Percentiles rank a stretch among this genome's conserved stretches.
Evolutionary conservation across 2,329 filamentous ascomycete genomes (phyloP).

Genomic region (Furcasterigmium furcatum): DNA sequence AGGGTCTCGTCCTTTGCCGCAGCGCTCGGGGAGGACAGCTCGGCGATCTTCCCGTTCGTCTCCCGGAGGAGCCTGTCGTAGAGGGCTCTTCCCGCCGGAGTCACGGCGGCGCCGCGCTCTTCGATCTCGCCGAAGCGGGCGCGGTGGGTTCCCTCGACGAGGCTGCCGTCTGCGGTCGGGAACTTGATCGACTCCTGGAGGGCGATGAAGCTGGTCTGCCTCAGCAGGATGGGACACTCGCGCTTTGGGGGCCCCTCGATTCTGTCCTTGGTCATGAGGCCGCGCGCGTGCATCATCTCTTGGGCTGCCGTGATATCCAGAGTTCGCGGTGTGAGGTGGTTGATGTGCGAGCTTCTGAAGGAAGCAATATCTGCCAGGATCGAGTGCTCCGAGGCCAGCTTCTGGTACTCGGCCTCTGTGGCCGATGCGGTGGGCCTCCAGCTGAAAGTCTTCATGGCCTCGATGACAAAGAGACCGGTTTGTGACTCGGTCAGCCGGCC

Average conservation of each 20-base stretch:
- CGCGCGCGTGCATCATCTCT: slow-evolving; percentile 31
- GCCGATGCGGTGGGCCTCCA: slow-evolving; percentile 41
- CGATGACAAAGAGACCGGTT: slow-evolving; percentile 30
- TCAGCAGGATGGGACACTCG: slow-evolving; percentile 40
- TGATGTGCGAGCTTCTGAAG: slow-evolving; percentile 43
- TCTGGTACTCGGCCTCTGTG: slow-evolving; percentile 34
- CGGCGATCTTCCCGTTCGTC: slow-evolving; percentile 16
- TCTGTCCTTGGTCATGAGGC: slow-evolving; percentile 40
- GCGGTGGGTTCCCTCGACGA: slow-evolving; percentile 33
- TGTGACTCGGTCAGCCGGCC: slow-evolving; percentile 22
- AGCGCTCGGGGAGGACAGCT: background rate
- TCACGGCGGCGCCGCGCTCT: slow-evolving; percentile 47
- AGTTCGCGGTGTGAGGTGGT: slow-evolving; percentile 49
- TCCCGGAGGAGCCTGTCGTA: slow-evolving; percentile 39
- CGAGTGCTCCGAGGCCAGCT: slow-evolving; percentile 38
- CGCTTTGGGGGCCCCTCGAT: slow-evolving; percentile 49
- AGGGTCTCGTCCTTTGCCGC: slow-evolving; percentile 16
- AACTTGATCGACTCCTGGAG: slow-evolving; percentile 45
- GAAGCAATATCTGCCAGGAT: slow-evolving; percentile 44
- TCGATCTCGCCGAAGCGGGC: slow-evolving; percentile 52
- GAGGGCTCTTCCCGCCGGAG: slow-evolving; percentile 35
- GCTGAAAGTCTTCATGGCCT: slow-evolving; percentile 42
- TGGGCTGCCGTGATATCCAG: slow-evolving; percentile 45
- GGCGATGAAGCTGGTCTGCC: slow-evolving; percentile 52
- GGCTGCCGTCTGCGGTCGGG: slow-evolving; percentile 8